phyloP scores from a whole-genome alignment of 2,329 filamentous ascomycete species.

The Cercospora beticola region DNA sequence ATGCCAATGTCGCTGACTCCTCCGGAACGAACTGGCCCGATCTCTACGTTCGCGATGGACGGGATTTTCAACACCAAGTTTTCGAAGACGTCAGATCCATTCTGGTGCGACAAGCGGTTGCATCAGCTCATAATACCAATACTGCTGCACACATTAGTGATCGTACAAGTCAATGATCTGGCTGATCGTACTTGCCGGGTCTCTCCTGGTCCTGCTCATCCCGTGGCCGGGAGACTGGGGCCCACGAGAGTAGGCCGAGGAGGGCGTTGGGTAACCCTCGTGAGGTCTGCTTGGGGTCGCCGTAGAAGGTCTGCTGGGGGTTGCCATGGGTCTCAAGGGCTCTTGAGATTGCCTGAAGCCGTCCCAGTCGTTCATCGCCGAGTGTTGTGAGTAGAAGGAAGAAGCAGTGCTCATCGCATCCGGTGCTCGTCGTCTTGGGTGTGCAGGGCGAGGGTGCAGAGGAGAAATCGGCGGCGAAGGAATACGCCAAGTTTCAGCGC shows the following conservation, averaged over 20 bases:
- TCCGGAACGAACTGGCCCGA: not conserved
- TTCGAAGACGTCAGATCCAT: not conserved
- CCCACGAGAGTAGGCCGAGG: constrained; percentile 5
- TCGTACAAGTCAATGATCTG: constrained; percentile 16
- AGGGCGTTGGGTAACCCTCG: not conserved
- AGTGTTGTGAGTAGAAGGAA: not conserved
- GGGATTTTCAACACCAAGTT: not conserved
- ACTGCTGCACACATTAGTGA: not conserved
- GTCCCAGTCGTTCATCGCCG: not conserved
- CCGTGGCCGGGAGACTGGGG: not conserved
- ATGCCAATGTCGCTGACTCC: not conserved
- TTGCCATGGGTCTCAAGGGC: not conserved
- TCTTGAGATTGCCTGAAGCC: not conserved
- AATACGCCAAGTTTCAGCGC: not conserved
- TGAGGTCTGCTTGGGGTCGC: not conserved
- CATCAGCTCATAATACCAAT: not conserved
- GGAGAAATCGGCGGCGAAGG: not conserved
- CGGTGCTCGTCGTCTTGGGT: not conserved
- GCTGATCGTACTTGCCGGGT: not conserved
- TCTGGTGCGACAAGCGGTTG: not conserved
- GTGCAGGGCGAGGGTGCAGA: not conserved
- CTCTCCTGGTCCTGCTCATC: not conserved
- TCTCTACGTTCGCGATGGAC: not conserved
- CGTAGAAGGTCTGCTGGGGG: not conserved
- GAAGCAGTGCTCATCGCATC: constrained; percentile 3